Conservation (phyloP, 2,329 filamentous ascomycete genomes). For the Aspergillus sclerotialis region DNA sequence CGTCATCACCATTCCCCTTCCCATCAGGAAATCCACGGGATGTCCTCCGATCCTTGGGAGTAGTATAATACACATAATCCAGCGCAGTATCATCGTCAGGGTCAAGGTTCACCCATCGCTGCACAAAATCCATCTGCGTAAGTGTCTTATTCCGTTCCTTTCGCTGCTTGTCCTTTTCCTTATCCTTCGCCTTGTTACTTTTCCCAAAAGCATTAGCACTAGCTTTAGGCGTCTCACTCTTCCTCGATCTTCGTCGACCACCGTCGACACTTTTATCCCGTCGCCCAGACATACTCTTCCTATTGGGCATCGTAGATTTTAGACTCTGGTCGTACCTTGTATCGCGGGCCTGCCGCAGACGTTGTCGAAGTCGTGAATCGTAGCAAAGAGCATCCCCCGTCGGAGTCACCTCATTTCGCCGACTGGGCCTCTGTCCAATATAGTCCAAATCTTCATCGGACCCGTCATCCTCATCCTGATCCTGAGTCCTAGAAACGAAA, state of each 20-base stretch:
- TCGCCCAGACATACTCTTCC: conserved; percentile 8
- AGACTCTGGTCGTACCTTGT: conserved; percentile 7
- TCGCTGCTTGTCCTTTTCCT: conserved; percentile 15
- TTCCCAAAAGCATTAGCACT: conserved; percentile 11
- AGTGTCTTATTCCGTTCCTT: conserved; percentile 29
- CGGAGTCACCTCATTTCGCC: conserved; percentile 14
- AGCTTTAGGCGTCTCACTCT: conserved; percentile 14
- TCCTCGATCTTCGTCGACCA: conserved; percentile 4
- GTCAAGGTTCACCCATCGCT: conserved; percentile 26
- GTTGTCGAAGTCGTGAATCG: conserved; percentile 7
- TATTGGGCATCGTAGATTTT: conserved; percentile 10
- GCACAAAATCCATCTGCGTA: conserved; percentile 38
- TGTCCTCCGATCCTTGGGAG: conserved; percentile 8
- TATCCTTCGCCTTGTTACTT: conserved; percentile 15
- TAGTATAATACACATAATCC: conserved; percentile 22
- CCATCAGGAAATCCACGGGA: neutral
- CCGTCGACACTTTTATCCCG: conserved; percentile 3
- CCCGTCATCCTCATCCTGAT: conserved; percentile 6
- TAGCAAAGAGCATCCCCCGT: conserved; percentile 18
- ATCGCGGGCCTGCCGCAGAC: conserved; percentile 5
- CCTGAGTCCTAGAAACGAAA: conserved; percentile 21
- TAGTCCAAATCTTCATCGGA: conserved; percentile 26
- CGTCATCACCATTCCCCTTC: neutral
- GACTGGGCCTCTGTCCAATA: conserved; percentile 14
- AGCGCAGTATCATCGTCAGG: conserved; percentile 28